Evolutionary conservation across 495 filamentous ascomycete species (phyloP).

Genomic region (Haplographium delicatum): DNA sequence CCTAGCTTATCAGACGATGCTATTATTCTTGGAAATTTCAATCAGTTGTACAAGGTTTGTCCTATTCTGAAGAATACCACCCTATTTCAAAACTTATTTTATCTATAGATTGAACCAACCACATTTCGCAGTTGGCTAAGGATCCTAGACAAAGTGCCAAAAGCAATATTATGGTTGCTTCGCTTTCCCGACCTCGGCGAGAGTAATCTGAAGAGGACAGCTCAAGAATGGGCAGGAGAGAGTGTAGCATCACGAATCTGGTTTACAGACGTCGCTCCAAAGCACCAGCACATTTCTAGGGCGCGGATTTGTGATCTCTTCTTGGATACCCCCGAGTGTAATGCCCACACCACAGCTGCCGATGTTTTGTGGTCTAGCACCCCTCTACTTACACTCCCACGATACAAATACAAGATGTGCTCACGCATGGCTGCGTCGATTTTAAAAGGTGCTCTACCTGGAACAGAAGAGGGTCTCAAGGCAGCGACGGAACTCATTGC

Average conservation of each 20-base stretch:
- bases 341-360: constrained; percentile 95
- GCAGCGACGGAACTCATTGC: constrained; percentile 76
- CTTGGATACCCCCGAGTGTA: constrained; percentile 96
- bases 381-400: constrained; percentile 86
- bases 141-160: constrained; percentile 80
- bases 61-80: background rate
- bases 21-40: constrained; percentile 96
- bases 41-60: constrained; percentile 95
- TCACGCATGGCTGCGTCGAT: constrained; percentile 96
- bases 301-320: constrained; percentile 92
- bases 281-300: constrained; percentile 88
- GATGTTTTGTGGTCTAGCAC: constrained; percentile 96
- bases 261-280: constrained; percentile 93
- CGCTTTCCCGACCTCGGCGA: constrained; percentile 95
- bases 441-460: constrained; percentile 80
- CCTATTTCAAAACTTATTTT: constrained; percentile 1
- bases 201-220: constrained; percentile 73
- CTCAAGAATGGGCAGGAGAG: constrained; percentile 75
- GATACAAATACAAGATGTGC: constrained; percentile 98
- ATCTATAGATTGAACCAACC: constrained; percentile 92
- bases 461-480: constrained; percentile 53
- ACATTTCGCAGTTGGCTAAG: constrained; percentile 96
- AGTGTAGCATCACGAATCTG: constrained; percentile 86
- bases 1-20: constrained; percentile 75
- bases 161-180: constrained; percentile 90